A percentile compares a stretch with the other conserved stretches of the same genome.
phyloP scores from a whole-genome alignment of 2,329 filamentous ascomycete species.

The Penicillium verrucosum region DNA sequence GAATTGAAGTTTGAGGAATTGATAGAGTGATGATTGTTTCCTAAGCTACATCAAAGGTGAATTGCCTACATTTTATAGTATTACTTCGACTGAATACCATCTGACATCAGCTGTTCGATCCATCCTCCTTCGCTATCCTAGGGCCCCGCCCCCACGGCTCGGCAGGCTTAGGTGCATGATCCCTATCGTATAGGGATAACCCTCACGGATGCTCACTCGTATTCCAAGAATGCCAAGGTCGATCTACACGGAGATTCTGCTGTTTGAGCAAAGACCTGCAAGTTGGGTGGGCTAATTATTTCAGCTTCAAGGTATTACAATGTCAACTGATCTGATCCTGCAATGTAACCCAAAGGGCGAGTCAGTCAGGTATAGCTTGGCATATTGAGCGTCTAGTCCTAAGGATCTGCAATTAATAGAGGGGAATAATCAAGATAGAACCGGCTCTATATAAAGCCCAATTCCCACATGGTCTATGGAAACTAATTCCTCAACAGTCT shows the following conservation, averaged over 20 bases:
- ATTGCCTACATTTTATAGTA: not conserved
- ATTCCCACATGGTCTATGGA: too few species aligned
- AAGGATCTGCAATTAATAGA: too few species aligned
- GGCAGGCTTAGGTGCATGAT: not conserved
- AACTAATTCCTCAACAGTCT: not conserved
- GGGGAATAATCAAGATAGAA: not conserved
- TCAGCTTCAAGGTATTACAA: too few species aligned
- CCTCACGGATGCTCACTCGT: not conserved
- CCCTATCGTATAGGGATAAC: not conserved
- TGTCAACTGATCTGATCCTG: not conserved
- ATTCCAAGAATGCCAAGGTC: not conserved
- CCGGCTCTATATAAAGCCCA: not conserved
- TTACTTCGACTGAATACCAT: not conserved
- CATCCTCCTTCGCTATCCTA: not conserved
- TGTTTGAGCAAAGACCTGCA: not conserved
- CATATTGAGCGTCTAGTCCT: too few species aligned
- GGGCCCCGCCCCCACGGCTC: not conserved
- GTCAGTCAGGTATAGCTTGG: too few species aligned
- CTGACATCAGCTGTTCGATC: not conserved
- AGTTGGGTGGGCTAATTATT: not conserved
- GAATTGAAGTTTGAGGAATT: not conserved
- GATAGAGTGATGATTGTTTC: not conserved
- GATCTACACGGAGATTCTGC: not conserved
- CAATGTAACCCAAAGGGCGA: not conserved
- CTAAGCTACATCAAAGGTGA: not conserved